Conservation (phyloP, 129 eudicot genomes). For the Flaveria ramosissima region DNA sequence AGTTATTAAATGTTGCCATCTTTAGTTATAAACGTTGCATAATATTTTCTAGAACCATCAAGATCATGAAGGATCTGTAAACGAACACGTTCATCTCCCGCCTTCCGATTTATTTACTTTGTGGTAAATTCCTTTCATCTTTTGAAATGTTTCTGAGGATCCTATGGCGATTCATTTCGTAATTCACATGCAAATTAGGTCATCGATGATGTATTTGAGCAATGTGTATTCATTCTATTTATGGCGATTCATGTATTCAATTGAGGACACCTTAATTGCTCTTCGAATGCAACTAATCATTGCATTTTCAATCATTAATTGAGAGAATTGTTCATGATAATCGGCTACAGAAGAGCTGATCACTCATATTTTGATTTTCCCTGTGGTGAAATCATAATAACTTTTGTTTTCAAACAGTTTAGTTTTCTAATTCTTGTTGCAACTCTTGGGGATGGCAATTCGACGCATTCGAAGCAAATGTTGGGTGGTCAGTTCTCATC, state of each 20-base stretch:
- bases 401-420: constrained; percentile 9
- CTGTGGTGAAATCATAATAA: constrained; percentile 6
- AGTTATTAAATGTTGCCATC: no score
- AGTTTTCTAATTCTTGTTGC: constrained; percentile 11
- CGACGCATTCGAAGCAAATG: constrained; percentile 15
- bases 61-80: not conserved
- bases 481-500: constrained; percentile 14
- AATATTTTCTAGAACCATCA: not conserved
- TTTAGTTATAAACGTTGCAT: not conserved
- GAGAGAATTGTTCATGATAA: not conserved
- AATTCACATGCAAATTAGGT: constrained; percentile 14
- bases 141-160: constrained; percentile 5
- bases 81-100: constrained; percentile 8
- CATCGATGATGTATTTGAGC: constrained; percentile 3
- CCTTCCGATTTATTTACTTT: constrained; percentile 10
- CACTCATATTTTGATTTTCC: not conserved
- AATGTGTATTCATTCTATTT: not conserved
- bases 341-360: not conserved
- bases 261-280: constrained; percentile 2
- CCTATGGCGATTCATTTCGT: constrained; percentile 19
- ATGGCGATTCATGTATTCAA: not conserved
- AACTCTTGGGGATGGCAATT: constrained; percentile 19
- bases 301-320: not conserved
- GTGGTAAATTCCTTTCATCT: constrained; percentile 21
- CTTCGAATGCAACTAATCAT: constrained; percentile 8